Evolutionary conservation across 2,329 filamentous ascomycete species (phyloP), one percentile per base, ranked within the genome.

Genomic region (Calonectria pauciramosa): DNA sequence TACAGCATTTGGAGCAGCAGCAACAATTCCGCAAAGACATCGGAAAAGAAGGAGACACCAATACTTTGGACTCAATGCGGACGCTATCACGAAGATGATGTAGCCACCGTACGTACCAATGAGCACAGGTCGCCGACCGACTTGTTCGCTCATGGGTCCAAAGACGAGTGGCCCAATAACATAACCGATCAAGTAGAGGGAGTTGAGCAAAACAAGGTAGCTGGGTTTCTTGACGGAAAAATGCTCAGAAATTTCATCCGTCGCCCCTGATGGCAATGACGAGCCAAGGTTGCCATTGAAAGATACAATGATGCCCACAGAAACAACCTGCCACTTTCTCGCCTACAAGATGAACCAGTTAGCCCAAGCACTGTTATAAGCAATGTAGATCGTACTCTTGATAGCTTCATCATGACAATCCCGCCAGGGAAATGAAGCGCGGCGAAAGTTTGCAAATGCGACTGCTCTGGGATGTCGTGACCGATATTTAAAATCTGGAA

Each of bases 31-130:
- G 18, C 82, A 82, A 1, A 88, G 70, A 0, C 87, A 82, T 0
- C 88, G 84, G 69, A 89, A 88, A 2, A 86, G 81, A 0, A 88
- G 83, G 69, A 89, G 86, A 0, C 82, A 77, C 0, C 83, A 72
- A 85, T 85, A 89, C 36, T 81, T 86, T 0, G 86, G 86, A 0
- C 86, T 84, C 2, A 88, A 69, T 0, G 86, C 85, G 70, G 85
- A 87, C 7, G 81, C 86, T 52, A 86, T 80, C 0, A 85, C 87
- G 64, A 82, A 86, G 6, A 85, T 56, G 11, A 82, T 84, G 70
- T 85, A 87, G 4, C 83, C 77, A 16, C 81, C 65, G 73, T 92
- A 91, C 0, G 90, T 88, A 16, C 80, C 84, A 0, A 92, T 82
- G 74, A 92, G 80, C 10, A 88, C 84, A 1, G 83, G 79, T 64